Evolutionary conservation across 1,139 yeast genomes (phyloP), one percentile per base, ranked within the genome.

Genomic region (Geotrichum klebahnii): DNA sequence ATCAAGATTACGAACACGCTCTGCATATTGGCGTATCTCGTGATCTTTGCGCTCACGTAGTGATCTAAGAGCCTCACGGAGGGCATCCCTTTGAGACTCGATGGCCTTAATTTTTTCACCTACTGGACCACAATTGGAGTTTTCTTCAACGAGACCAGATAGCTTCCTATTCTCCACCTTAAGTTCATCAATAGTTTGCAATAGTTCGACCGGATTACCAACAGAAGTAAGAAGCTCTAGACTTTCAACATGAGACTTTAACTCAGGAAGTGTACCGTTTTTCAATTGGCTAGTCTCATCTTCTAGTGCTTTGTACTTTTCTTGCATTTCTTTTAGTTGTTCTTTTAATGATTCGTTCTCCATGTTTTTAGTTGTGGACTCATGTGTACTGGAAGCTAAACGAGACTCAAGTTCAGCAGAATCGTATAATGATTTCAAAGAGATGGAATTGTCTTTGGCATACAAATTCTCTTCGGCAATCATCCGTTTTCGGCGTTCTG

Each of bases 1-100:
- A 44, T 66, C 68, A 16, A 66, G 57, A 46, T 62, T 64, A 16
- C 61, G 58, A 23, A 68, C 61, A 17, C 69, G 62, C 16, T 61
- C 67, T 1, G 60, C 55, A 19, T 62, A 52, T 42, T 64, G 62
- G 5, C 64, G 51, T 39, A 67, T 64, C 48, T 68, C 71, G 31
- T 67, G 67, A 53, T 68, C 71, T 46, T 68, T 68, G 33, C 70
- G 62, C 50, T 67, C 70, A 9, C 69, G 57, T 46, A 68, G 54
- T 0, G 70, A 61, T 19, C 71, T 59, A 39, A 68, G 54, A 1
- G 72, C 69, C 38, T 70, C 73, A 54, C 63, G 73, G 66, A 60
- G 73, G 56, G 64, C 80, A 68, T 52, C 69, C 59, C 65, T 74
- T 62, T 53, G 82, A 66, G 61, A 60, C 47, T 67, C 71, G 32